phyloP scores from a whole-genome alignment of 2,329 filamentous ascomycete species.

The Xenoacremonium recifei region DNA sequence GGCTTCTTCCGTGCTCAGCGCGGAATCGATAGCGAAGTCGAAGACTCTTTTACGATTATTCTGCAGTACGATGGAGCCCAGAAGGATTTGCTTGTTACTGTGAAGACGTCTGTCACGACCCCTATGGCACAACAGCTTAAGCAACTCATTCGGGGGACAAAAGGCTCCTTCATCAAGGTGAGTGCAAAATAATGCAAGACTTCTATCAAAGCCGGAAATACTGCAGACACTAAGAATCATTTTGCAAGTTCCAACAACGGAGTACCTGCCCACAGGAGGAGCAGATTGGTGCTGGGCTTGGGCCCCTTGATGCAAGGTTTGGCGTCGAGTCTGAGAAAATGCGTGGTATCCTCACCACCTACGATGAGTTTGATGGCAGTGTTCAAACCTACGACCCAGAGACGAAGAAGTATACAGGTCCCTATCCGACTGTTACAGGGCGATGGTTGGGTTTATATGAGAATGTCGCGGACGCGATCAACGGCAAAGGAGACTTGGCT shows the following conservation, averaged over 20 bases:
- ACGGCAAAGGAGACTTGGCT: conserved; percentile 35
- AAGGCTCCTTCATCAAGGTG: conserved; percentile 20
- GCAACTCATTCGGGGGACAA: conserved; percentile 15
- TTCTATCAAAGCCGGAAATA: accelerated
- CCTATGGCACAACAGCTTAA: conserved; percentile 19
- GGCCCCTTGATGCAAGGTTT: conserved; percentile 14
- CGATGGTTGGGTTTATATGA: conserved; percentile 40
- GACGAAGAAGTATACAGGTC: conserved; percentile 33
- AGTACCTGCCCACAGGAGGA: conserved; percentile 32
- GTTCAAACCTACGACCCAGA: conserved; percentile 29
- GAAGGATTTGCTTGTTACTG: conserved; percentile 26
- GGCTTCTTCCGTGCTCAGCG: conserved; percentile 20
- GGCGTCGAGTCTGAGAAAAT: conserved; percentile 18
- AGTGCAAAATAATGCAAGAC: too few species aligned
- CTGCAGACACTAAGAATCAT: conserved; percentile 18
- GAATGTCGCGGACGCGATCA: conserved; percentile 37
- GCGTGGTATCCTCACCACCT: conserved; percentile 33
- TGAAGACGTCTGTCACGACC: conserved; percentile 16
- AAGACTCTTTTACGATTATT: conserved; percentile 55
- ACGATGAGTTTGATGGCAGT: conserved; percentile 30
- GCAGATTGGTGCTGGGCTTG: conserved; percentile 12
- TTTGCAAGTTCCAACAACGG: conserved; percentile 49
- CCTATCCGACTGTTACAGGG: conserved; percentile 37
- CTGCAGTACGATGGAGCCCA: conserved; percentile 50
- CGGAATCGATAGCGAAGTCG: conserved; percentile 28